Conservation (phyloP, 306 rosid species). For the Cicer arietinum region DNA sequence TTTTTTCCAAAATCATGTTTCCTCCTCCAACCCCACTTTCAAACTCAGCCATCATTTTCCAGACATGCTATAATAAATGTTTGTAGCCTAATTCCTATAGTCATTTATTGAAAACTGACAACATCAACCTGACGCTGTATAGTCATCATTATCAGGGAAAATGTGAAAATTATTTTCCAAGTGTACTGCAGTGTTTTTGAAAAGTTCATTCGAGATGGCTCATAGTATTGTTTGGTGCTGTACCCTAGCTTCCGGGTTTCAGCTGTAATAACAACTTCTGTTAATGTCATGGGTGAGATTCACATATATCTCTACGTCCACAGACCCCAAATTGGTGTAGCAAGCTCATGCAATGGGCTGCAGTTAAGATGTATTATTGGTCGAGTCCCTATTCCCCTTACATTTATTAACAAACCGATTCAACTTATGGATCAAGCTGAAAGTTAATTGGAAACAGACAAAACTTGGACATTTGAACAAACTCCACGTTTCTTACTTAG, state of each 20-base stretch:
- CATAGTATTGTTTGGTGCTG: not conserved
- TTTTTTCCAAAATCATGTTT: not conserved
- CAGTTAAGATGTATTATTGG: not conserved
- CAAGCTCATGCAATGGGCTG: not conserved
- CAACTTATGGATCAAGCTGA: not conserved
- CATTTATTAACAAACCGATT: conserved; percentile 2
- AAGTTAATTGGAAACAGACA: not conserved
- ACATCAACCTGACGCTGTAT: not conserved
- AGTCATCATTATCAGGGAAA: not conserved
- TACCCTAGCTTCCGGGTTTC: not conserved
- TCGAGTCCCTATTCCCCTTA: not conserved
- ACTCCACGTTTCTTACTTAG: not conserved
- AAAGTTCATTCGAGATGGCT: not conserved
- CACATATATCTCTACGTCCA: not conserved
- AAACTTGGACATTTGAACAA: conserved; percentile 9
- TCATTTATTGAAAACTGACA: not conserved
- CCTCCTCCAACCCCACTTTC: not conserved
- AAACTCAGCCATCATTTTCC: not conserved
- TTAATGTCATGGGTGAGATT: not conserved
- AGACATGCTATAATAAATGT: conserved; percentile 7
- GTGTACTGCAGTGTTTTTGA: conserved; percentile 1
- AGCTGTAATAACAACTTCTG: not conserved
- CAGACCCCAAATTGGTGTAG: not conserved
- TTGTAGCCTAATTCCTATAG: not conserved
- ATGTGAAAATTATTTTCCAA: not conserved